These are phyloP conservation scores for Telopea speciosissima DNA, from an alignment of 177 flowering plant genomes.

Conservation along the genomic window DNA sequence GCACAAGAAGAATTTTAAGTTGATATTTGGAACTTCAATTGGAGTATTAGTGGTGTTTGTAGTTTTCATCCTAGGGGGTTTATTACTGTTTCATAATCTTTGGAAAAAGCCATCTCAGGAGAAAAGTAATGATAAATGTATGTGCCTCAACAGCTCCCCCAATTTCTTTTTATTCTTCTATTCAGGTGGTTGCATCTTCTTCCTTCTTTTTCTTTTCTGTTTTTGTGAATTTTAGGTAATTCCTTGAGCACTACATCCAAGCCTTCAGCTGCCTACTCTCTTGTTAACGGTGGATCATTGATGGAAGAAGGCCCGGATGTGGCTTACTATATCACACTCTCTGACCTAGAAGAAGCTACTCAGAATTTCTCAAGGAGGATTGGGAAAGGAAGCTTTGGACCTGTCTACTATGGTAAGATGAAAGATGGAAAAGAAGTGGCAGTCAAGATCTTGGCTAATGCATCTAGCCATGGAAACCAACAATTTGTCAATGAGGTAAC, in stretches of 20 bases:
- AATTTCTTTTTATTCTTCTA: not conserved
- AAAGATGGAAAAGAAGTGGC: constrained; percentile 89
- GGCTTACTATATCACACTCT: constrained; percentile 46
- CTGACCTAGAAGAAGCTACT: constrained; percentile 78
- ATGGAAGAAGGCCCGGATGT: constrained; percentile 54
- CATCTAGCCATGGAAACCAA: constrained; percentile 61
- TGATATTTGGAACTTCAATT: constrained; percentile 45
- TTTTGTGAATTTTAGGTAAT: constrained; percentile 32
- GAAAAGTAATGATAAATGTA: constrained; percentile 40
- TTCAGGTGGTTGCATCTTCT: not conserved
- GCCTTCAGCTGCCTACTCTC: constrained; percentile 36
- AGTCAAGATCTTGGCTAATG: constrained; percentile 76
- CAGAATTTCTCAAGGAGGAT: constrained; percentile 53
- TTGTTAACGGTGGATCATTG: constrained; percentile 38
- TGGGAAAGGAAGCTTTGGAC: constrained; percentile 92
- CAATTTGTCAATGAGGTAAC: constrained; percentile 87
- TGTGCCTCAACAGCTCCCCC: constrained; percentile 10
- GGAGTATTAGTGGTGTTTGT: constrained; percentile 40
- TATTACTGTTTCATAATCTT: constrained; percentile 29
- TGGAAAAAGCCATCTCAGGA: constrained; percentile 28
- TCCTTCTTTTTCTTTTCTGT: not conserved
- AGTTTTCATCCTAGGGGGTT: constrained; percentile 38
- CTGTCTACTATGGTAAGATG: constrained; percentile 87
- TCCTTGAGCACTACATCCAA: constrained; percentile 33
- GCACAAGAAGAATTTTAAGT: constrained; percentile 32